phyloP scores from a whole-genome alignment of 2,329 filamentous ascomycete species.

The Fusarium annulatum region DNA sequence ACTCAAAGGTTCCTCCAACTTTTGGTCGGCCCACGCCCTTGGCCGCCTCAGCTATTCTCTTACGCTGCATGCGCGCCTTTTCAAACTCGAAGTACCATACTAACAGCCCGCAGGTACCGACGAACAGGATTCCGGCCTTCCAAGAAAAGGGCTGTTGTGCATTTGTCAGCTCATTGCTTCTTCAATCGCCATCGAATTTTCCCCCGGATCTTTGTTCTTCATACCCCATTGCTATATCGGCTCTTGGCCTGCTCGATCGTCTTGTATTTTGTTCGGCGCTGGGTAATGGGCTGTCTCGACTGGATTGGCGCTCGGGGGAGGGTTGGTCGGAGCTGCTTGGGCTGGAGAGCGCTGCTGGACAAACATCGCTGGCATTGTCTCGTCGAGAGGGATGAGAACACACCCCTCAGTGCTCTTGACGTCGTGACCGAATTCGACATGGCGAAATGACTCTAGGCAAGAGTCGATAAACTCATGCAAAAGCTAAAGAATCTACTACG shows the following conservation, averaged over 20 bases:
- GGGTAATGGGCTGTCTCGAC: conserved; percentile 50
- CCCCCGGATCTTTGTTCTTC: conserved; percentile 26
- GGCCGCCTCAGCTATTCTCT: conserved; percentile 87
- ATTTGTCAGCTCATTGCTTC: conserved; percentile 42
- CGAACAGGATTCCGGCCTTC: conserved; percentile 88
- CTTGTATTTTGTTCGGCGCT: conserved; percentile 58
- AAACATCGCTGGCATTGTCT: conserved; percentile 58
- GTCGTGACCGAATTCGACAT: conserved; percentile 56
- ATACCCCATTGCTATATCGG: conserved; percentile 66
- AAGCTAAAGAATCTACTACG: conserved; percentile 31
- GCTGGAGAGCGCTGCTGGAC: conserved; percentile 50
- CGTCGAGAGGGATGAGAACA: conserved; percentile 47
- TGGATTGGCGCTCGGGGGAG: conserved; percentile 47
- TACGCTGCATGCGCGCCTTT: conserved; percentile 89
- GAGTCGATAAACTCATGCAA: conserved; percentile 31
- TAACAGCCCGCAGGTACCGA: conserved; percentile 79
- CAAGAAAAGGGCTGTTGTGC: conserved; percentile 84
- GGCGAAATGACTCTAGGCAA: conserved; percentile 23
- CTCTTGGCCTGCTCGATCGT: conserved; percentile 70
- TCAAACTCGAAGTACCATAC: conserved; percentile 94
- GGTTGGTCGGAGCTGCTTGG: conserved; percentile 51
- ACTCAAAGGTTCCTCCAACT: conserved; percentile 86
- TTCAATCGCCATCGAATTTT: not conserved
- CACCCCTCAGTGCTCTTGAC: conserved; percentile 51
- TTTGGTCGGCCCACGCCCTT: conserved; percentile 95